Percentiles rank a stretch among this genome's conserved stretches.
Conservation (phyloP, 2,329 filamentous ascomycete species). For the Neurospora sp. region DNA sequence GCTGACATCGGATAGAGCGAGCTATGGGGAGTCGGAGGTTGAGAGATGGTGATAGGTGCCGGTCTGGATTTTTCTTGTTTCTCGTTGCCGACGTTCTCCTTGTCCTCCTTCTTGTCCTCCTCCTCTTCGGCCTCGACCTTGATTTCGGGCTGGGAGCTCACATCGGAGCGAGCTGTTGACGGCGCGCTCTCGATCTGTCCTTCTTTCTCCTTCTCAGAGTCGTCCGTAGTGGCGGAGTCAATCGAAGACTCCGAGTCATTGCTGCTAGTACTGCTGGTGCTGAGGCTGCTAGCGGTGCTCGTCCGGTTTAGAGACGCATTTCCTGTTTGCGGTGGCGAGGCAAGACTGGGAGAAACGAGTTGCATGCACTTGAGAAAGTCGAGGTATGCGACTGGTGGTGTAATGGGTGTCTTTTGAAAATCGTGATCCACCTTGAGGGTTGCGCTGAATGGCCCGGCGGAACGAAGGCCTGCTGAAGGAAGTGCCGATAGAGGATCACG, state of each 20-base stretch:
- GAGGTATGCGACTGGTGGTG: conserved; percentile 78
- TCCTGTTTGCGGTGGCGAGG: conserved; percentile 25
- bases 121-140: conserved; percentile 32
- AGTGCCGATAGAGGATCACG: conserved; percentile 28
- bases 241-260: conserved; percentile 34
- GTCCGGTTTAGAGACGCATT: conserved; percentile 21
- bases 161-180: conserved; percentile 45
- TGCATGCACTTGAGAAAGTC: conserved; percentile 85
- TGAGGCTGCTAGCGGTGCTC: conserved; percentile 38
- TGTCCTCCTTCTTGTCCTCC: conserved; percentile 32
- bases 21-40: conserved; percentile 12
- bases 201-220: conserved; percentile 20
- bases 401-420: conserved; percentile 71
- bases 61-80: conserved; percentile 13
- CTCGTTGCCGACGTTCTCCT: conserved; percentile 25
- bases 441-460: conserved; percentile 27
- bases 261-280: conserved; percentile 35
- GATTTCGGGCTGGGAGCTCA: conserved; percentile 43
- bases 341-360: conserved; percentile 38
- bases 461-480: conserved; percentile 24
- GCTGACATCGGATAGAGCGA: conserved; percentile 46
- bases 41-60: conserved; percentile 16
- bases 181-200: conserved; percentile 33
- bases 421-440: conserved; percentile 61
- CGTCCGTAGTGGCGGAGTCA: conserved; percentile 30